Percentiles rank a stretch among this genome's conserved stretches.
phyloP scores from a whole-genome alignment of 805 yeast genomes.

The Candida boidinii region DNA sequence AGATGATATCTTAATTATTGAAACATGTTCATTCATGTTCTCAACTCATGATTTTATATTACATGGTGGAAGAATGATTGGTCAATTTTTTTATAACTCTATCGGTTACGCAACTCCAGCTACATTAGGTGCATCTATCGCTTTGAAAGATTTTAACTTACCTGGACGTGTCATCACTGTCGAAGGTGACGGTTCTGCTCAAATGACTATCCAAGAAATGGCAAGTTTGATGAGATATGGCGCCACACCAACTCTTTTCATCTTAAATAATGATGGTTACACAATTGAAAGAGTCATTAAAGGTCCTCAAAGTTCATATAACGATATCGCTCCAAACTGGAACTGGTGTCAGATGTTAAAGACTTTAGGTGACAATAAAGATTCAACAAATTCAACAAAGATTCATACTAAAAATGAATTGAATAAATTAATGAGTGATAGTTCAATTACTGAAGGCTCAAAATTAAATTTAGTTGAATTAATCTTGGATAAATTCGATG shows the following conservation, averaged over 20 bases:
- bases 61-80: conserved; percentile 24
- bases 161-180: conserved; percentile 32
- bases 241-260: conserved; percentile 31
- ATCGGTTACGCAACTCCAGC: conserved; percentile 48
- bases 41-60: conserved; percentile 30
- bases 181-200: conserved; percentile 51
- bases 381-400: conserved; percentile 21
- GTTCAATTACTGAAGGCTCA: conserved; percentile 23
- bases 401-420: conserved; percentile 32
- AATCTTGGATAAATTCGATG: conserved; percentile 48
- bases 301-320: conserved; percentile 42
- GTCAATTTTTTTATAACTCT: conserved; percentile 37
- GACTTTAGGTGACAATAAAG: conserved; percentile 52
- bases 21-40: conserved; percentile 41
- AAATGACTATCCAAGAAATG: conserved; percentile 44
- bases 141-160: conserved; percentile 29
- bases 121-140: conserved; percentile 37
- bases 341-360: conserved; percentile 62
- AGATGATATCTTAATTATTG: conserved; percentile 34
- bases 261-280: conserved; percentile 43
- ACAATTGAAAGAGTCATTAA: conserved; percentile 41
- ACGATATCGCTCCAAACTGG: conserved; percentile 41
- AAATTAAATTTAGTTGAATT: conserved; percentile 51
- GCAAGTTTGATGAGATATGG: conserved; percentile 33
- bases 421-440: conserved; percentile 22